A percentile compares a stretch with the other conserved stretches of the same genome.
Evolutionary conservation across 129 eudicot genomes (phyloP).

Genomic region (sunflower (Helianthus annuus)): DNA sequence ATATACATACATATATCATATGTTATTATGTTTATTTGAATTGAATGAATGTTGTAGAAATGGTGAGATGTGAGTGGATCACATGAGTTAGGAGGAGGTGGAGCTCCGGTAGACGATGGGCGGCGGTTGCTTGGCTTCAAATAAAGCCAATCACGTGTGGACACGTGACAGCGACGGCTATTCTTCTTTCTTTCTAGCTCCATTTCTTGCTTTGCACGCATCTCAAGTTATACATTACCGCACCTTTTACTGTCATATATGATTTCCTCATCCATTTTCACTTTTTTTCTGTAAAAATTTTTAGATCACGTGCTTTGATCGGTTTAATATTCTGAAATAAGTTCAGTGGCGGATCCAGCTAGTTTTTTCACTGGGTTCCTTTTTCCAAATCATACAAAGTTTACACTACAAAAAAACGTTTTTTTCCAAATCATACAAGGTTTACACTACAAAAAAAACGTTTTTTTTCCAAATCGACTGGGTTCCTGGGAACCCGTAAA

Average conservation of each 20-base stretch:
- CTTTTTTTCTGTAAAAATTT: not conserved
- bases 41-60: not conserved
- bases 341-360: too few relatives aligned
- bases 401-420: too few relatives aligned
- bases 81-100: conserved; percentile 40
- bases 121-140: conserved; percentile 52
- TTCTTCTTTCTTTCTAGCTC: conserved; percentile 10
- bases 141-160: conserved; percentile 55
- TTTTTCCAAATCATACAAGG: too few relatives aligned
- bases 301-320: not conserved
- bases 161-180: conserved; percentile 50
- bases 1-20: too few relatives aligned
- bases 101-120: conserved; percentile 38
- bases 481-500: too few relatives aligned
- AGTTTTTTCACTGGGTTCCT: too few relatives aligned
- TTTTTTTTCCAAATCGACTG: too few relatives aligned
- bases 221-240: conserved; percentile 18
- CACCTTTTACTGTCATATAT: conserved; percentile 8
- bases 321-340: not conserved
- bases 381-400: too few relatives aligned
- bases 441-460: too few relatives aligned
- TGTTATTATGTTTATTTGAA: too few relatives aligned
- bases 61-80: conserved; percentile 32
- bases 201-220: conserved; percentile 19
- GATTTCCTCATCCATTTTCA: not conserved